These are phyloP conservation scores for Macrolepiota fuliginosa DNA, from an alignment of 768 basidiomycete species.

Conservation along the genomic window DNA sequence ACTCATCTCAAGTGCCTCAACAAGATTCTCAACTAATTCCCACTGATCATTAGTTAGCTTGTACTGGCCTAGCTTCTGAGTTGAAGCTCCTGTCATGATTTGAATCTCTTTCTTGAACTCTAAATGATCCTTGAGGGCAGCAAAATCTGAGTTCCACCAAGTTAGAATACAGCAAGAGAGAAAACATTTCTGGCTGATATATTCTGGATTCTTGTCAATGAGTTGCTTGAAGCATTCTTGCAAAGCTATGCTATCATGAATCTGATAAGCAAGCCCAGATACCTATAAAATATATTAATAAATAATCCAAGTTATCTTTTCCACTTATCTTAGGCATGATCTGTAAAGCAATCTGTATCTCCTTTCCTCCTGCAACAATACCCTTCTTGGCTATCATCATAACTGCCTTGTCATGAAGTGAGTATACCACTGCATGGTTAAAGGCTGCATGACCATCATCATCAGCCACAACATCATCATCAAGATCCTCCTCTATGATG, in stretches of 20 bases:
- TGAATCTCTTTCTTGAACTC: background rate
- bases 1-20: background rate
- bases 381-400: background rate
- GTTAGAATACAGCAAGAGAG: background rate
- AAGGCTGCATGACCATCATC: background rate
- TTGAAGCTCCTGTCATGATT: background rate
- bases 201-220: background rate
- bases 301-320: background rate
- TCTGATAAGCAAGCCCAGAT: background rate
- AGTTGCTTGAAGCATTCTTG: background rate
- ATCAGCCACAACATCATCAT: background rate
- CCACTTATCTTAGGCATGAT: background rate
- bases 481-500: background rate
- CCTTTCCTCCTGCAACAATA: background rate
- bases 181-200: background rate
- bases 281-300: background rate
- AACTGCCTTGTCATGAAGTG: background rate
- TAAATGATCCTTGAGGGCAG: background rate
- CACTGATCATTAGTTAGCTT: background rate
- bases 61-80: background rate
- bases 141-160: background rate
- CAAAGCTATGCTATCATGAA: background rate
- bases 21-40: background rate
- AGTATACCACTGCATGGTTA: background rate
- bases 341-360: background rate